phyloP scores from a whole-genome alignment of 257 asterid genomes.

The Dorcoceras hygrometricum region DNA sequence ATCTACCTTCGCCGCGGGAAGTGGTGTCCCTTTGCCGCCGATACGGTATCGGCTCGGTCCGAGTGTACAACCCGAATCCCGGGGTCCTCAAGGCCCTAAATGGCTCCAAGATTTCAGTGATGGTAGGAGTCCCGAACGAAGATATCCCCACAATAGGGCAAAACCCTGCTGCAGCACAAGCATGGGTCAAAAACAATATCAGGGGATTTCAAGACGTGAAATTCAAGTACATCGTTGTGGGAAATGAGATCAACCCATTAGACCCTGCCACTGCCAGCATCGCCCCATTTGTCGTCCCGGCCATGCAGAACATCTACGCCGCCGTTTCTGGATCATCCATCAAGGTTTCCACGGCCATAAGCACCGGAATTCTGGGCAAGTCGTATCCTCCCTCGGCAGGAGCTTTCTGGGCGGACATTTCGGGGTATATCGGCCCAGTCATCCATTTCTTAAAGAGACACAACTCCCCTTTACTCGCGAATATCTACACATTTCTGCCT shows the following conservation, averaged over 20 bases:
- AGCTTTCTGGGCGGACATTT: constrained; percentile 4
- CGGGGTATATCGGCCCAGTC: constrained; percentile 19
- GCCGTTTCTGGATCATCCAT: constrained; percentile 15
- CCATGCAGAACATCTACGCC: constrained; percentile 32
- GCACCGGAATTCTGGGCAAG: constrained; percentile 14
- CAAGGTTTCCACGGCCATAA: constrained; percentile 37
- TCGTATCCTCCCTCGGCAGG: constrained; percentile 36
- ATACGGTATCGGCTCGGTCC: constrained; percentile 25
- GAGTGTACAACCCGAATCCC: constrained; percentile 28
- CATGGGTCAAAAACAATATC: constrained; percentile 35
- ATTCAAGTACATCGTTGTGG: constrained; percentile 36
- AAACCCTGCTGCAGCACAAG: constrained; percentile 9
- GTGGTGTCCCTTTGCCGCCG: constrained; percentile 30
- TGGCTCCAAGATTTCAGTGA: constrained; percentile 31
- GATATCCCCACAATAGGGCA: constrained; percentile 29
- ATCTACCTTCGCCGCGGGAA: constrained; percentile 31
- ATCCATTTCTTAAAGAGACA: constrained; percentile 20
- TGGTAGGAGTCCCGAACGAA: constrained; percentile 29
- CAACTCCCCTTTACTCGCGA: constrained; percentile 33
- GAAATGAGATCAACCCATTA: constrained; percentile 36
- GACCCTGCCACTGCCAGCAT: not conserved
- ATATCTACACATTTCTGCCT: constrained; percentile 33
- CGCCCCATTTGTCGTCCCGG: constrained; percentile 17
- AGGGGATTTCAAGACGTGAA: constrained; percentile 20
- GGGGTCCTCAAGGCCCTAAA: constrained; percentile 29